Evolutionary conservation across 2,329 filamentous ascomycete genomes (phyloP), one percentile per base, ranked within the genome.

Genomic region (Epichloe uncinata): DNA sequence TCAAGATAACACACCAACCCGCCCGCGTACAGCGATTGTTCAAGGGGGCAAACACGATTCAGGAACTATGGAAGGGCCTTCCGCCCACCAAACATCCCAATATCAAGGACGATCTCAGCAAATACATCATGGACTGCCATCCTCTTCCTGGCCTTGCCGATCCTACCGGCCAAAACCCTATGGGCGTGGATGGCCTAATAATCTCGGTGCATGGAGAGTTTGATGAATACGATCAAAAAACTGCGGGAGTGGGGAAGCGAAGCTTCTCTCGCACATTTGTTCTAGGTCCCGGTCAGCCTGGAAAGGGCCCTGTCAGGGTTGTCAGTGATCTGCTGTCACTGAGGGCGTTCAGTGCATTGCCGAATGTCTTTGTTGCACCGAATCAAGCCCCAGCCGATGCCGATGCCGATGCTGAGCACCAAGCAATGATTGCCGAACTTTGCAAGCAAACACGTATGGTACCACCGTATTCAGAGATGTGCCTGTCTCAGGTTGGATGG

Each of bases 101-200:
- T 58, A 76, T 94, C 54, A 71, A 74, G 45, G 68, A 75, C 1
- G 78, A 87, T 44, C 68, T 81, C 12, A 73, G 78, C 60, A 85
- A 89, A 58, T 95, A 88, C 74, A 78, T 88, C 48, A 81, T 95
- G 61, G 88, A 95, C 66, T 90, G 87, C 56, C 83, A 88, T 58
- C 77, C 84, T 15, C 71, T 90, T 35, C 78, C 82, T 2, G 81
- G 83, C 35, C 73, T 94, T 22, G 75, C 77, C 3, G 87, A 94
- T 57, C 82, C 81, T 3, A 76, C 74, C 12, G 80, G 81, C 1
- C 73, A 82, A 55, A 82, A 74, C 53, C 63, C 69, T 1, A 69
- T 71, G 18, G 87, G 86, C 4, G 86, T 91, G 18, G 85, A 86
- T 55, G 87, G 88, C 7, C 77, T 94, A 55, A 75, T 87, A 46